Conservation (phyloP, 352 stramenopile species). For the Pythium brassicae region DNA sequence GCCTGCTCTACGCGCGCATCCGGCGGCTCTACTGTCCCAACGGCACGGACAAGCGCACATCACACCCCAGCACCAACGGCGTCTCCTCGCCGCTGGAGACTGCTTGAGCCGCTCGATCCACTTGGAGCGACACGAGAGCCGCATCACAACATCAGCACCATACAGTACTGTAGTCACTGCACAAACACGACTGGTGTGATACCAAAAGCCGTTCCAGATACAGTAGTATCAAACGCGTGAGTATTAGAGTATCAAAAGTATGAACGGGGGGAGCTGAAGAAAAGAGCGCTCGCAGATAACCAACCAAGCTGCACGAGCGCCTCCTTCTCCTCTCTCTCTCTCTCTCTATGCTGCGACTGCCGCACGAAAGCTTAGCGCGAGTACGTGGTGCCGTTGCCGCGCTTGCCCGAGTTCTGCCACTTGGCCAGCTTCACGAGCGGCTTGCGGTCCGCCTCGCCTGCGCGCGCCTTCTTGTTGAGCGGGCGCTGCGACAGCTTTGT, state of each 20-base stretch:
- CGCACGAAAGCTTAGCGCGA: slow-evolving; percentile 59
- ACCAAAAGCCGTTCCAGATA: neutral
- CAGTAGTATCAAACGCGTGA: slow-evolving; percentile 4
- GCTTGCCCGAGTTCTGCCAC: slow-evolving; percentile 89
- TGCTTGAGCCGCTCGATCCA: neutral
- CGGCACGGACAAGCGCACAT: neutral
- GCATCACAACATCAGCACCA: too few relatives aligned
- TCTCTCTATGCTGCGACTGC: slow-evolving; percentile 17
- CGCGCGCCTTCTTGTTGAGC: slow-evolving; percentile 76
- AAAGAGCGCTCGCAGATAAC: too few relatives aligned
- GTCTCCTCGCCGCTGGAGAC: slow-evolving; percentile 2
- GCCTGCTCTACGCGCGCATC: slow-evolving; percentile 43
- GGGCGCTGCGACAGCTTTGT: slow-evolving; percentile 61
- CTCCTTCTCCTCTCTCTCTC: neutral
- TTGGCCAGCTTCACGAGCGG: slow-evolving; percentile 81
- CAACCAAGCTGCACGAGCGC: too few relatives aligned
- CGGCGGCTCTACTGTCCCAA: slow-evolving; percentile 29
- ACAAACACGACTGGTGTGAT: neutral
- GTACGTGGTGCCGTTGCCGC: slow-evolving; percentile 63
- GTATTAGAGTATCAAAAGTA: slow-evolving; percentile 23
- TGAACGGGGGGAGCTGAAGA: neutral
- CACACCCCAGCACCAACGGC: too few relatives aligned
- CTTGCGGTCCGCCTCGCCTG: slow-evolving; percentile 79
- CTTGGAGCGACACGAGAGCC: too few relatives aligned
- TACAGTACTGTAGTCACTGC: neutral